These are phyloP conservation scores for Eucalyptus virginea DNA, from an alignment of 345 rosid genomes.

Conservation along the genomic window DNA sequence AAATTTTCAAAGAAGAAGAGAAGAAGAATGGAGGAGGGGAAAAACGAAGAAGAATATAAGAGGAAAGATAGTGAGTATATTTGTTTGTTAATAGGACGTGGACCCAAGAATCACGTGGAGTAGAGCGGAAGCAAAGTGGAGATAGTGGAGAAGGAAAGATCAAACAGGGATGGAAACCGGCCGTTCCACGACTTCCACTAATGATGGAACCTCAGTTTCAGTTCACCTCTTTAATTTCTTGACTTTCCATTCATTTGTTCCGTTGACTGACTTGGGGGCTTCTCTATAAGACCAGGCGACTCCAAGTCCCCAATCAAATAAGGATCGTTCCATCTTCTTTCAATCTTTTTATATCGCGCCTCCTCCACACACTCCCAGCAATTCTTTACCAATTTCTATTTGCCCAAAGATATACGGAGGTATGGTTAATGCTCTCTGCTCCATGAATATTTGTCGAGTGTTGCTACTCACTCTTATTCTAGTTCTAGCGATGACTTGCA, in stretches of 20 bases:
- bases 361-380: not conserved
- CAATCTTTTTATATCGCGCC: not conserved
- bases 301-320: not conserved
- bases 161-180: not conserved
- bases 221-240: not conserved
- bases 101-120: too few species aligned
- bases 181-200: not conserved
- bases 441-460: accelerated
- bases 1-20: not conserved
- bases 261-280: not conserved
- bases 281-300: not conserved
- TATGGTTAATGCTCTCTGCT: not conserved
- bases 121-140: too few species aligned
- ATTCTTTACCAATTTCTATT: too few species aligned
- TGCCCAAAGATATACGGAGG: not conserved
- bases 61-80: not conserved
- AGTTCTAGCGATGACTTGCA: not conserved
- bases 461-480: not conserved
- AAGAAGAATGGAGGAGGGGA: not conserved
- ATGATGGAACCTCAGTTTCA: accelerated
- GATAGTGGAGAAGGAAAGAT: too few species aligned
- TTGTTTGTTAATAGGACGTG: too few species aligned
- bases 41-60: not conserved
- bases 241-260: not conserved
- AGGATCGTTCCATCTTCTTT: not conserved